Evolutionary conservation across 257 asterid genomes (phyloP).

Genomic region (Plectranthus barbatus): DNA sequence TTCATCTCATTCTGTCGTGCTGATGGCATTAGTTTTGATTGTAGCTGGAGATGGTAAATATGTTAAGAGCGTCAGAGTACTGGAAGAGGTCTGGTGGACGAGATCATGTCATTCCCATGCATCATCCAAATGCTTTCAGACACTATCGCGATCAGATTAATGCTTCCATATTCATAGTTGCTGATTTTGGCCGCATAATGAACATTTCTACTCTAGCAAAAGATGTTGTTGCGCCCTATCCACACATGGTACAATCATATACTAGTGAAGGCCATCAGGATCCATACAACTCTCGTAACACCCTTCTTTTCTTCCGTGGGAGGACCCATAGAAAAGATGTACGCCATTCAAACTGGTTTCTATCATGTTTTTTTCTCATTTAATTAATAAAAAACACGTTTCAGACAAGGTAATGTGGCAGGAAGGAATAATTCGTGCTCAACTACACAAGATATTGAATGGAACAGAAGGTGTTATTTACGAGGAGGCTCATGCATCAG

Average conservation of each 20-base stretch:
- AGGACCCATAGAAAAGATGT: slow-evolving; percentile 85
- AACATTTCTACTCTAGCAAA: slow-evolving; percentile 58
- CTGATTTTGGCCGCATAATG: slow-evolving; percentile 81
- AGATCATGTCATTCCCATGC: slow-evolving; percentile 87
- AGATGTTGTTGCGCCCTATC: slow-evolving; percentile 92
- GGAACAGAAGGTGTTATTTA: slow-evolving; percentile 55
- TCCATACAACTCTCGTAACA: slow-evolving; percentile 60
- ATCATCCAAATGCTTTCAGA: slow-evolving; percentile 94
- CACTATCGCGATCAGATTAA: slow-evolving; percentile 56
- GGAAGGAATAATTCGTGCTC: slow-evolving; percentile 80
- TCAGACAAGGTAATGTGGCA: slow-evolving; percentile 20
- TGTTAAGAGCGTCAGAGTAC: slow-evolving; percentile 50
- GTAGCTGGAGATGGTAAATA: slow-evolving; percentile 61
- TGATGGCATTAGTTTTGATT: background rate
- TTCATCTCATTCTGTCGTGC: too few species aligned
- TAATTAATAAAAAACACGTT: too few species aligned
- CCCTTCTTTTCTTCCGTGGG: slow-evolving; percentile 85
- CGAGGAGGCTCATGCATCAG: slow-evolving; percentile 56
- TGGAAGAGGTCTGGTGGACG: slow-evolving; percentile 76
- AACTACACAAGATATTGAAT: slow-evolving; percentile 36
- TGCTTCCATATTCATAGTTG: slow-evolving; percentile 70
- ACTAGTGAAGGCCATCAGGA: slow-evolving; percentile 35
- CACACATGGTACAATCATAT: slow-evolving; percentile 68
- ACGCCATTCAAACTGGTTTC: slow-evolving; percentile 7
- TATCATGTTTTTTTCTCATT: background rate